Base-by-base conservation (phyloP, 441 rosid genomes). In the Flueggea neowawraea region DNA sequence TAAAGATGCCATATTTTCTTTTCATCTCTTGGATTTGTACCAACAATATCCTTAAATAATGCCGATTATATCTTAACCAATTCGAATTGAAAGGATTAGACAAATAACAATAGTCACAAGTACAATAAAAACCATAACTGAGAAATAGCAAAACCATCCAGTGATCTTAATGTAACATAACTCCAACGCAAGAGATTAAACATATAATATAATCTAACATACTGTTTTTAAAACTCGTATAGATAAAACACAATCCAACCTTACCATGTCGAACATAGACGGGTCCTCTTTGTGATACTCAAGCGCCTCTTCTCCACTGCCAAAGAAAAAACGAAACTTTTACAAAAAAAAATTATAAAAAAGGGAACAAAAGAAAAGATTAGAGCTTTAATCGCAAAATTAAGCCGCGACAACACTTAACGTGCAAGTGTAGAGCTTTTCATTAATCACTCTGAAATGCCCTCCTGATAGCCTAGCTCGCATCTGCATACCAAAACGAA, bases 371-470 rank as follows among this genome's bases (percentile, higher is more conserved):
- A 16, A 6, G 16, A 6, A 6, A 43, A 6, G 1, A 50, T 13
- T n/a, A 33, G 16, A 55, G 57, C 28, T 22, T 22, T 39, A 44
- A 50, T 13, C 4, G 6, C 3, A 51, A 28, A 62, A 14, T 41
- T 7, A 3, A 31, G 13, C 17, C 12, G 6, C 53, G 43, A 45
- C 47, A 60, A 51, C 43, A 50, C 67, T 61, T 82, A 22, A 93
- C 97, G 90, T 83, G 96, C 97, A 88, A 76, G 96, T 90, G 75
- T 90, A 93, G 39, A 93, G 90, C 75, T 83, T 93, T 76, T 93
- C 98, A 67, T 90, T 90, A 52, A 93, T 75, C 96, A 90, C 86
- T 75, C 97, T 82, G 59, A 93, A 90, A 71, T 90, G 91, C 0
- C 97, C 97, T 14, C 96, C 96, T 0, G 91, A 82, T 58, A 90